phyloP scores from a whole-genome alignment of 83 land plant genomes.

The Picea abies region DNA sequence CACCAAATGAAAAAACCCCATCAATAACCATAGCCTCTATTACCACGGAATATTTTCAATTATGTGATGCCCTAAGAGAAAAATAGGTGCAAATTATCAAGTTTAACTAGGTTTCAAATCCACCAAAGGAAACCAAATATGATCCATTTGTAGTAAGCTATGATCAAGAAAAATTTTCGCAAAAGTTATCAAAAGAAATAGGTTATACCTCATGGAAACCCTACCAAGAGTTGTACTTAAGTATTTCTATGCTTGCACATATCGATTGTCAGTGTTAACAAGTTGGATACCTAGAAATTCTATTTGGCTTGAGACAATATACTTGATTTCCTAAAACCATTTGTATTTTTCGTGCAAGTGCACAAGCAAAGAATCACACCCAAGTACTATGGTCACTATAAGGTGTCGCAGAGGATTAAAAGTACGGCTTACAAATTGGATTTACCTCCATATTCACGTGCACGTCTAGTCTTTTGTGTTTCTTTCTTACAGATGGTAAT shows the following conservation, averaged over 20 bases:
- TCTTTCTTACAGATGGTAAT: too few relatives aligned
- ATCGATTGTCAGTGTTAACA: too few relatives aligned
- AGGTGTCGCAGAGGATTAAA: too few relatives aligned
- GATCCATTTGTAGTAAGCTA: background rate
- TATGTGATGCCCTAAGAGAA: background rate
- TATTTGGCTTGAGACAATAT: background rate
- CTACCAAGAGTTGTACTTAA: background rate
- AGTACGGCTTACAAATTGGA: too few relatives aligned
- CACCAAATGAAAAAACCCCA: slow-evolving; percentile 19
- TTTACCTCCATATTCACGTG: too few relatives aligned
- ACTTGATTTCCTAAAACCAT: background rate
- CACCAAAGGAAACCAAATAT: background rate
- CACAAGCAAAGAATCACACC: slow-evolving; percentile 59
- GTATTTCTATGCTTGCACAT: background rate
- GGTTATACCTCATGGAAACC: background rate
- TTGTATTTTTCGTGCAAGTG: slow-evolving; percentile 32
- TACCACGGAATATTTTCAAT: background rate
- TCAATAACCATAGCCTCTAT: background rate
- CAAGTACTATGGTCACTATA: too few relatives aligned
- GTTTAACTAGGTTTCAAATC: slow-evolving; percentile 17
- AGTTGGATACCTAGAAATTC: too few relatives aligned
- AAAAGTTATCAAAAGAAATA: background rate
- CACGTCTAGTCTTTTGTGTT: too few relatives aligned
- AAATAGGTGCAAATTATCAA: slow-evolving; percentile 11
- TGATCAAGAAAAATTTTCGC: slow-evolving; percentile 16